Conservation (phyloP, 371 early-diverging fungal genomes). For the Mucor plumbeus region DNA sequence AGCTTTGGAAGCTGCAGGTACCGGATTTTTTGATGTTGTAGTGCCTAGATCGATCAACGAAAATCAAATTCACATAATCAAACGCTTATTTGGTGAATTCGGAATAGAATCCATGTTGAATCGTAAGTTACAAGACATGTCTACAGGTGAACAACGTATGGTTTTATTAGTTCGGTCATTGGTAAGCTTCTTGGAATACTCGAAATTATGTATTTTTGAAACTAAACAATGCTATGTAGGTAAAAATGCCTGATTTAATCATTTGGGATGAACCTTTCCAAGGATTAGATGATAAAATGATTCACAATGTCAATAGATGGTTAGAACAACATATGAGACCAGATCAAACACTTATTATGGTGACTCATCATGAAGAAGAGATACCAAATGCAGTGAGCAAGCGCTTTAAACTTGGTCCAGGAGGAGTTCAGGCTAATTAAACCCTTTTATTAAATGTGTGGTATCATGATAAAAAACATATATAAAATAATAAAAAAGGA, state of each 20-base stretch:
- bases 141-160: conserved; percentile 63
- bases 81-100: conserved; percentile 49
- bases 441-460: neutral
- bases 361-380: conserved; percentile 69
- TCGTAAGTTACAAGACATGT: conserved; percentile 45
- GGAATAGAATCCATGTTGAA: conserved; percentile 35
- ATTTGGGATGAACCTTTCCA: conserved; percentile 73
- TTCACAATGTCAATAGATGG: conserved; percentile 52
- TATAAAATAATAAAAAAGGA: neutral
- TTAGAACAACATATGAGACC: conserved; percentile 51
- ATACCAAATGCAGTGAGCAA: conserved; percentile 51
- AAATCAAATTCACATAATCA: conserved; percentile 29
- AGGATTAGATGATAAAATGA: conserved; percentile 57
- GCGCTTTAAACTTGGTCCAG: conserved; percentile 38
- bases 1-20: conserved; percentile 48
- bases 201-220: no score
- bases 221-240: conserved; percentile 16
- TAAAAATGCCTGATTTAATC: conserved; percentile 55
- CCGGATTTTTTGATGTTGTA: conserved; percentile 55
- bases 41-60: conserved; percentile 35
- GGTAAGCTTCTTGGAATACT: conserved; percentile 18
- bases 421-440: conserved; percentile 30
- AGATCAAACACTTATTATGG: conserved; percentile 61
- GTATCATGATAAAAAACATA: conserved; percentile 1
- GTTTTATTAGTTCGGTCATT: conserved; percentile 58